phyloP scores from a whole-genome alignment of 2,329 filamentous ascomycete species.

The Aureobasidium sp. region DNA sequence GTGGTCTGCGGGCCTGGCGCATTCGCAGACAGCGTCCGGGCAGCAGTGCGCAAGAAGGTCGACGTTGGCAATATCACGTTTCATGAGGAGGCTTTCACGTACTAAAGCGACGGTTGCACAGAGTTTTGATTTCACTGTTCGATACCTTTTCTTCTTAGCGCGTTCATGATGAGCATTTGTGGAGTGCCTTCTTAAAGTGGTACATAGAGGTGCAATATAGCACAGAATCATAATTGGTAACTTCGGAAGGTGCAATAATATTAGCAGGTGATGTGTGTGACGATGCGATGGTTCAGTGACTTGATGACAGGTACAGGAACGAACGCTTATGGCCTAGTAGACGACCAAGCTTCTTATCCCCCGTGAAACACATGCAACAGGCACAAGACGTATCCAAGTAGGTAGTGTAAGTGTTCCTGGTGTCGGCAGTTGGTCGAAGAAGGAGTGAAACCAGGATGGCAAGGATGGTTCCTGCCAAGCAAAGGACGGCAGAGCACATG shows the following conservation, averaged over 20 bases:
- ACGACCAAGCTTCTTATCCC: not conserved
- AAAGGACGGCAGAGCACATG: not conserved
- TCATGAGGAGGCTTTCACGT: conserved; percentile 58
- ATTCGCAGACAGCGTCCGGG: conserved; percentile 53
- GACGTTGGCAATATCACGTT: conserved; percentile 50
- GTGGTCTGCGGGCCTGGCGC: conserved; percentile 56
- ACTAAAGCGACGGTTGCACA: conserved; percentile 29
- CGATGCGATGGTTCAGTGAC: not conserved
- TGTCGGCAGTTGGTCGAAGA: not conserved
- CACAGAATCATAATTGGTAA: not conserved
- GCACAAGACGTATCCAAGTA: not conserved
- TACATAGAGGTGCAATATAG: conserved; percentile 2
- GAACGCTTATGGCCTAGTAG: not conserved
- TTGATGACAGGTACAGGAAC: not conserved
- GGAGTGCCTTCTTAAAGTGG: not conserved
- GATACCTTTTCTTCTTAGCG: conserved; percentile 5
- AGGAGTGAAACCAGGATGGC: not conserved
- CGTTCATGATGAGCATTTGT: conserved; percentile 1
- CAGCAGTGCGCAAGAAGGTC: conserved; percentile 44
- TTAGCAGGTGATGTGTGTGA: not conserved
- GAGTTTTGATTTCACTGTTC: not conserved
- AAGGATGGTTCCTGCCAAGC: conserved; percentile 1
- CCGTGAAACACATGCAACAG: not conserved
- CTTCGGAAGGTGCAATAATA: not conserved
- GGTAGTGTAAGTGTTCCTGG: not conserved